Conservation (phyloP, 148 eudicot genomes). For the Rhododendron mucronatum region DNA sequence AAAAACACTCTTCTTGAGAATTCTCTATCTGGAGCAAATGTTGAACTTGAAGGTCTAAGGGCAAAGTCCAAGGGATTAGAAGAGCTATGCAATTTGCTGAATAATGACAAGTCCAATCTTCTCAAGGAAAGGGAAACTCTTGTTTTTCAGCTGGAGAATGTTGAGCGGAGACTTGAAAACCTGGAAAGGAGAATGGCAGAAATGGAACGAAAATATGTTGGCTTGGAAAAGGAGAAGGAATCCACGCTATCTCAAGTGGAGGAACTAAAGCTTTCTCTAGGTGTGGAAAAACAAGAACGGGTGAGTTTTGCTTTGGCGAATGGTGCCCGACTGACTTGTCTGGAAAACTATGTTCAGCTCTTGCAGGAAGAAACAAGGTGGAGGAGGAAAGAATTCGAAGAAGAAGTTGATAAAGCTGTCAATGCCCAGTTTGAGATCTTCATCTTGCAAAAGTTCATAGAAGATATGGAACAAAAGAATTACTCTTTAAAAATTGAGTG, state of each 20-base stretch:
- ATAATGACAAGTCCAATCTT: slow-evolving; percentile 60
- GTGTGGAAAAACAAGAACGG: slow-evolving; percentile 63
- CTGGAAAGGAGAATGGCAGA: slow-evolving; percentile 59
- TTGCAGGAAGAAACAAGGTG: slow-evolving; percentile 61
- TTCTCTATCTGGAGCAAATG: slow-evolving; percentile 62
- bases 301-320: slow-evolving; percentile 33
- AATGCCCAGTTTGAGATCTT: slow-evolving; percentile 86
- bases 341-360: slow-evolving; percentile 57
- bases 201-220: slow-evolving; percentile 60
- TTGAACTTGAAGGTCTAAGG: slow-evolving; percentile 78
- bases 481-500: slow-evolving; percentile 52
- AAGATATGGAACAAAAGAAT: slow-evolving; percentile 92
- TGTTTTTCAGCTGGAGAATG: slow-evolving; percentile 57
- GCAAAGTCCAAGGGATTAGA: slow-evolving; percentile 77
- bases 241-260: slow-evolving; percentile 45
- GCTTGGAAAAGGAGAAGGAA: slow-evolving; percentile 67
- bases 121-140: slow-evolving; percentile 51
- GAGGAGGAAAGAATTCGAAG: slow-evolving; percentile 75
- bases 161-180: slow-evolving; percentile 54
- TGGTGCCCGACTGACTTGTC: slow-evolving; percentile 52
- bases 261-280: slow-evolving; percentile 53
- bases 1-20: slow-evolving; percentile 62
- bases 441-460: slow-evolving; percentile 72
- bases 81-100: slow-evolving; percentile 64
- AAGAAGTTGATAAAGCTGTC: slow-evolving; percentile 72